phyloP scores from a whole-genome alignment of 164 flowering plant genomes.

The Dillenia suffruticosa region DNA sequence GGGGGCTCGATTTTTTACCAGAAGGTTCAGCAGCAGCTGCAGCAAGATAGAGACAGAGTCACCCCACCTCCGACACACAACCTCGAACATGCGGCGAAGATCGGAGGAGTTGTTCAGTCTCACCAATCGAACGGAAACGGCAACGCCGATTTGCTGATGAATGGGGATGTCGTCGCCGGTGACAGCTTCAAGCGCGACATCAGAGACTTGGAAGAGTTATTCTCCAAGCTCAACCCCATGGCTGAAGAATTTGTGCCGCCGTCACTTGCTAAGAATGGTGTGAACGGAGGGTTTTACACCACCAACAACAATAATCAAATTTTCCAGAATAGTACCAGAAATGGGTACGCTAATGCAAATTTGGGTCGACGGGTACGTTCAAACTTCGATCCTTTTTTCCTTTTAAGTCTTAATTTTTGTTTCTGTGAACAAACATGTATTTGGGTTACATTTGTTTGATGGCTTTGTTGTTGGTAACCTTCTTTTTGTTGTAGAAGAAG shows the following conservation, averaged over 20 bases:
- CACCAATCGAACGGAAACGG: constrained; percentile 10
- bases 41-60: not conserved
- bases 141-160: constrained; percentile 18
- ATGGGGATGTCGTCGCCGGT: constrained; percentile 29
- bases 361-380: constrained; percentile 42
- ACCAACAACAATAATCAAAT: constrained; percentile 15
- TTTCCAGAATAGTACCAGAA: constrained; percentile 17
- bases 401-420: not conserved
- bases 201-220: constrained; percentile 78
- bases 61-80: constrained; percentile 1
- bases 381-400: not conserved
- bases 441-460: not conserved
- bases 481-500: constrained; percentile 42
- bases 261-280: constrained; percentile 33
- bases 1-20: constrained; percentile 7
- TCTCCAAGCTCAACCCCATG: constrained; percentile 87
- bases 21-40: constrained; percentile 16
- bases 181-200: constrained; percentile 57
- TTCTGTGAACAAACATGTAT: not conserved
- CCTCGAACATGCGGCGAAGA: too few relatives aligned
- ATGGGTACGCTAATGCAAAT: constrained; percentile 30
- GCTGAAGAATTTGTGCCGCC: constrained; percentile 90
- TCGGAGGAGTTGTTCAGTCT: not conserved
- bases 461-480: not conserved
- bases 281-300: constrained; percentile 21